Percentiles rank a stretch among this genome's conserved stretches.
These are phyloP conservation scores for Capronia americana DNA, from an alignment of 2,329 filamentous ascomycete species.

Conservation along the genomic window DNA sequence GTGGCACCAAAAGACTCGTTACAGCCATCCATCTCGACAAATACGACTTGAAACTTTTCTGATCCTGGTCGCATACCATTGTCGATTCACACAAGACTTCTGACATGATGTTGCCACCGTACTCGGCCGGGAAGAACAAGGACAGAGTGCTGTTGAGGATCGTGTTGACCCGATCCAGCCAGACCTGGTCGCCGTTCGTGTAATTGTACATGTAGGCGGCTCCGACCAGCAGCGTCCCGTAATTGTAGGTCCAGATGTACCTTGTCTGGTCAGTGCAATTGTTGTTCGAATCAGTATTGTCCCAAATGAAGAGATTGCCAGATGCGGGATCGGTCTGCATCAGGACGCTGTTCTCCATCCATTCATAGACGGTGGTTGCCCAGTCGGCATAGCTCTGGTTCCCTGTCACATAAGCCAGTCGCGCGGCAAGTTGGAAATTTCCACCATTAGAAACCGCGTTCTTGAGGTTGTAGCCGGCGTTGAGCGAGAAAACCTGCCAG, in stretches of 20 bases:
- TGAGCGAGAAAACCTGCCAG: slow-evolving; percentile 84
- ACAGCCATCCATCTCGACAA: slow-evolving; percentile 65
- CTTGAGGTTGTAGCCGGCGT: slow-evolving; percentile 68
- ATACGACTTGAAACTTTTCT: slow-evolving; percentile 70
- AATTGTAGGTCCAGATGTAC: slow-evolving; percentile 64
- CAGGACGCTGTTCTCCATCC: slow-evolving; percentile 51
- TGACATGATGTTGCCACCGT: slow-evolving; percentile 60
- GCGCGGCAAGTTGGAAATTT: slow-evolving; percentile 65
- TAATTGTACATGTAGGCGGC: slow-evolving; percentile 63
- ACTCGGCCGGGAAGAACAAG: slow-evolving; percentile 59
- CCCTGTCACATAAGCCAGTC: slow-evolving; percentile 77
- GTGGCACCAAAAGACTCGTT: slow-evolving; percentile 64
- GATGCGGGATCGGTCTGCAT: slow-evolving; percentile 56
- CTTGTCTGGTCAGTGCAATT: slow-evolving; percentile 60
- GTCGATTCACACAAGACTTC: slow-evolving; percentile 65
- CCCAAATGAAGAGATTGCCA: slow-evolving; percentile 59
- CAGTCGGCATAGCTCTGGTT: slow-evolving; percentile 80
- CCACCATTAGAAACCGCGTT: slow-evolving; percentile 65
- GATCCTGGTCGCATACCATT: slow-evolving; percentile 64
- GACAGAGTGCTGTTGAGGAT: slow-evolving; percentile 61
- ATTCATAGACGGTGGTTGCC: slow-evolving; percentile 68
- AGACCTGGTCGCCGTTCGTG: slow-evolving; percentile 54
- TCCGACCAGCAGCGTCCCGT: slow-evolving; percentile 61
- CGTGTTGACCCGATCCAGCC: slow-evolving; percentile 57
- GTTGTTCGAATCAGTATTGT: slow-evolving; percentile 58